Evolutionary conservation across 2,329 filamentous ascomycete genomes (phyloP), one percentile per base, ranked within the genome.

Genomic region (Fusarium nisikadoi): DNA sequence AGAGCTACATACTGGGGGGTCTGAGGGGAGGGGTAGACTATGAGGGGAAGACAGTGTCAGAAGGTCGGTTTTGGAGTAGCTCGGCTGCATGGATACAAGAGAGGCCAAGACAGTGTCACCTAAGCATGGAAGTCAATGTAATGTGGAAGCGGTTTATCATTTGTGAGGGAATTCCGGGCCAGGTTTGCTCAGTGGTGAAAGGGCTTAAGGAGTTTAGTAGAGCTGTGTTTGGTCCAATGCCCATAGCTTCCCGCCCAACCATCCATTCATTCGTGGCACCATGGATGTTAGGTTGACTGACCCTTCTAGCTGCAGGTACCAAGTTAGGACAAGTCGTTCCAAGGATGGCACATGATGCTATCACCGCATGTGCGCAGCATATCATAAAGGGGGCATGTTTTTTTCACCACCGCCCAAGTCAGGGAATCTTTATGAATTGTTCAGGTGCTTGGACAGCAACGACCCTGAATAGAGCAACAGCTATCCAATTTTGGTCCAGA

Each of bases 301-400:
- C 49, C 58, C 57, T 55, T 72, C 66, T 56, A 71, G 66, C 70
- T 72, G 70, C 70, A 73, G 70, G 70, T 72, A 72, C 70, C 70
- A 54, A 67, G 70, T 73, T 65, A 53, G 70, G 70, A 71, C 66
- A 73, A 71, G 70, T 71, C 65, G 38, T 58, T 62, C 25, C 50
- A 29, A 55, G 50, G 42, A 57, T 49, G 47, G 53, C 56, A 65
- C 65, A 70, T 73, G 70, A 65, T 53, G 53, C 45, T 72, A 38
- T 47, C 29, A 50, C 41, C 38, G 41, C 41, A 52, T 70, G 42
- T 53, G 43, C 43, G 46, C 55, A 19, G 53, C 33, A 50, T 46
- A 53, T 27, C 14, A 27, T 39, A 17, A 55, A 19, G 50, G 41
- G 25, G 23, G 29, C 23, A 31, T 42, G 20, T 38, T 25, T 38